A percentile compares a stretch with the other conserved stretches of the same genome.
Evolutionary conservation across 805 yeast genomes (phyloP).

Genomic region (Lipomyces oligophaga): DNA sequence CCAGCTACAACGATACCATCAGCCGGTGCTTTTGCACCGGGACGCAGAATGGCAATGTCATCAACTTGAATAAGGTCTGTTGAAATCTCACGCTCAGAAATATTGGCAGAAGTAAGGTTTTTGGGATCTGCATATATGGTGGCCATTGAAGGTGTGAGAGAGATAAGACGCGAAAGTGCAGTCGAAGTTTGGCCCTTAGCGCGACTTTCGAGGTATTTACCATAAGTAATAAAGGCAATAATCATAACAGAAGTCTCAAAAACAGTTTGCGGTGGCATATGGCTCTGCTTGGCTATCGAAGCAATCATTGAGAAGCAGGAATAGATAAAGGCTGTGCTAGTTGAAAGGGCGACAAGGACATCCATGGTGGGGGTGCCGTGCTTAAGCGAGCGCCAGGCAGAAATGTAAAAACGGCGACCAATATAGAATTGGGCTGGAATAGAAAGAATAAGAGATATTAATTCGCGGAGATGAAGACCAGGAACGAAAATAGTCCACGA

Average conservation of each 20-base stretch:
- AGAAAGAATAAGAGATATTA: conserved; percentile 56
- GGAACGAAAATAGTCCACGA: conserved; percentile 42
- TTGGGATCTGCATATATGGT: conserved; percentile 47
- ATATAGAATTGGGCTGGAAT: conserved; percentile 60
- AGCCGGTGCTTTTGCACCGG: conserved; percentile 87
- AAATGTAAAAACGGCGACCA: conserved; percentile 64
- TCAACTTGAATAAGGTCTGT: conserved; percentile 72
- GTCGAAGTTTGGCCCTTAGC: conserved; percentile 93
- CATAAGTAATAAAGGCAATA: conserved; percentile 75
- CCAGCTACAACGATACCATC: conserved; percentile 84
- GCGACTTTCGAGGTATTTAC: conserved; percentile 84
- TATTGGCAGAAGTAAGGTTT: conserved; percentile 16
- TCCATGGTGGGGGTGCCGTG: conserved; percentile 89
- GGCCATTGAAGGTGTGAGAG: conserved; percentile 77
- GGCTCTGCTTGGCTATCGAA: conserved; percentile 32
- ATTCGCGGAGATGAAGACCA: conserved; percentile 63
- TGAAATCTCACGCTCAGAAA: conserved; percentile 50
- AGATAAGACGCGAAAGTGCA: conserved; percentile 75
- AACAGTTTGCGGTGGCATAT: conserved; percentile 54
- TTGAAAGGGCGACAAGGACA: conserved; percentile 77
- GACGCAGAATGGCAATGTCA: conserved; percentile 73
- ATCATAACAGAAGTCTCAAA: conserved; percentile 89
- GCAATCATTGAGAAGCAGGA: conserved; percentile 61
- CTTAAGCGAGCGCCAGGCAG: conserved; percentile 59
- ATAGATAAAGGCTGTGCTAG: conserved; percentile 70